These are phyloP conservation scores for Aureobasidium mangrovei DNA, from an alignment of 2,329 filamentous ascomycete genomes.

Conservation along the genomic window DNA sequence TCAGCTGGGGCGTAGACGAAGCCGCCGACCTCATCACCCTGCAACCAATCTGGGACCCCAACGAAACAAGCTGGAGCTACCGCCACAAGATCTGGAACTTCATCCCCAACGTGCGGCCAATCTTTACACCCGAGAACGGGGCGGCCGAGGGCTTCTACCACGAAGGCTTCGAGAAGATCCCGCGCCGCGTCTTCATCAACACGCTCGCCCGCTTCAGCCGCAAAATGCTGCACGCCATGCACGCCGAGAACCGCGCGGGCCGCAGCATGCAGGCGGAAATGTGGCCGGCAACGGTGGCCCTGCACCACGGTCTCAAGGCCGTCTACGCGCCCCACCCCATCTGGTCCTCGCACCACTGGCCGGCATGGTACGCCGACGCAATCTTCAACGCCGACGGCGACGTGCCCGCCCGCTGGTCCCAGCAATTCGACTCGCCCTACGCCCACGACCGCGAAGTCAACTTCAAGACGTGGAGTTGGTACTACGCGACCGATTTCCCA, in stretches of 20 bases:
- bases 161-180: slow-evolving; percentile 39
- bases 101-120: slow-evolving; percentile 53
- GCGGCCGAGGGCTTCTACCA: slow-evolving; percentile 48
- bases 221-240: slow-evolving; percentile 75
- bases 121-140: slow-evolving; percentile 77
- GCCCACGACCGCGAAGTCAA: slow-evolving; percentile 73
- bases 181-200: slow-evolving; percentile 79
- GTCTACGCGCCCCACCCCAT: slow-evolving; percentile 85
- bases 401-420: slow-evolving; percentile 44
- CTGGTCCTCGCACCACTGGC: slow-evolving; percentile 83
- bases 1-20: slow-evolving; percentile 80
- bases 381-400: slow-evolving; percentile 64
- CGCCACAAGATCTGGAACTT: slow-evolving; percentile 44
- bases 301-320: slow-evolving; percentile 89
- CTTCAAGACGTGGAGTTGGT: slow-evolving; percentile 79
- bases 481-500: slow-evolving; percentile 78
- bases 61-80: slow-evolving; percentile 68
- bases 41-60: slow-evolving; percentile 85
- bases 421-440: slow-evolving; percentile 35
- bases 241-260: slow-evolving; percentile 77
- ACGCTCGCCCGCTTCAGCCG: slow-evolving; percentile 77
- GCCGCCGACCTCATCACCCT: slow-evolving; percentile 88
- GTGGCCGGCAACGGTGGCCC: slow-evolving; percentile 81
- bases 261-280: slow-evolving; percentile 93
- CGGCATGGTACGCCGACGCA: slow-evolving; percentile 63